Conservation (phyloP, 2,329 filamentous ascomycete species). For the Aspergillus clavatus region DNA sequence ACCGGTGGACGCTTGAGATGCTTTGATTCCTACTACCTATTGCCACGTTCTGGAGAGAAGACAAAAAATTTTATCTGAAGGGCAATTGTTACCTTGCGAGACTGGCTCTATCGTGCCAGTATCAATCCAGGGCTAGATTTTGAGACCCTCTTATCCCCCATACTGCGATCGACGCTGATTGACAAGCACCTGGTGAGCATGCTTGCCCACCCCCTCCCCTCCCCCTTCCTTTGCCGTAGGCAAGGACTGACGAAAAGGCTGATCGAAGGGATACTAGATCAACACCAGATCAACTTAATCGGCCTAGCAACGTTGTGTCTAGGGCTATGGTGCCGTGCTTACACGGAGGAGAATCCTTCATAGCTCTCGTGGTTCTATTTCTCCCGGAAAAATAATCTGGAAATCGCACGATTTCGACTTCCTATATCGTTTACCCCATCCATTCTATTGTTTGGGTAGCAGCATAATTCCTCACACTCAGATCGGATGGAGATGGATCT, state of each 20-base stretch:
- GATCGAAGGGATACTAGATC: slow-evolving; percentile 14
- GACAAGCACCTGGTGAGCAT: slow-evolving; percentile 16
- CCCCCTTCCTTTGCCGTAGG: slow-evolving; percentile 9
- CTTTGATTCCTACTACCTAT: neutral
- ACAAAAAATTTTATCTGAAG: too few relatives aligned
- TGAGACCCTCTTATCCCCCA: slow-evolving; percentile 4
- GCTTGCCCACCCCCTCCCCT: slow-evolving; percentile 15
- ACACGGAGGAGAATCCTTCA: slow-evolving; percentile 18
- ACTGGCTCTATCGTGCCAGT: too few relatives aligned
- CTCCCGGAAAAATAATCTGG: slow-evolving; percentile 1
- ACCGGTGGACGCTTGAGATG: too few relatives aligned
- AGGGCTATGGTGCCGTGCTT: slow-evolving; percentile 21
- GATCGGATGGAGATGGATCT: slow-evolving; percentile 34
- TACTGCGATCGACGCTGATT: slow-evolving; percentile 14
- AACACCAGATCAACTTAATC: slow-evolving; percentile 8
- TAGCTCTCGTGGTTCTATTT: slow-evolving; percentile 14
- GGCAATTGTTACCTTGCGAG: too few relatives aligned
- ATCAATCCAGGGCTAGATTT: slow-evolving; percentile 4
- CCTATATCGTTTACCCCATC: too few relatives aligned
- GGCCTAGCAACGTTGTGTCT: slow-evolving; percentile 14
- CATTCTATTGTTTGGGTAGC: too few relatives aligned
- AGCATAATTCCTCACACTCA: neutral
- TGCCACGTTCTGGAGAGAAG: neutral
- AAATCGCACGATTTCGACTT: too few relatives aligned
- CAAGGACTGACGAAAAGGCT: slow-evolving; percentile 20